These are phyloP conservation scores for Mortierella hygrophila DNA, from an alignment of 192 early-diverging fungal species.

Conservation along the genomic window DNA sequence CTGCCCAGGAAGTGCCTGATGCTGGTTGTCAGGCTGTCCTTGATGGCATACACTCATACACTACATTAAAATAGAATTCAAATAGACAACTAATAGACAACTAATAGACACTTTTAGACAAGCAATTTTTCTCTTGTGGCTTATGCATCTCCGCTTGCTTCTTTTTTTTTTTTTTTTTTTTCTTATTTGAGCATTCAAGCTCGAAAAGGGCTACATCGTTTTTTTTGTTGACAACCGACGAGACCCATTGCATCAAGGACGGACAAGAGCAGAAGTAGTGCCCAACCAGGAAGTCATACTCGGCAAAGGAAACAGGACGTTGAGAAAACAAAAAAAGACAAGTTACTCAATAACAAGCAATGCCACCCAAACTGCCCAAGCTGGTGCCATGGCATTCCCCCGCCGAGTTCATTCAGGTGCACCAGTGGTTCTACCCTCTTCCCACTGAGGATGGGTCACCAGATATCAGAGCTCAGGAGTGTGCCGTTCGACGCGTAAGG, in stretches of 20 bases:
- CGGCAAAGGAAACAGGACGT: too few relatives aligned
- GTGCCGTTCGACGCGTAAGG: constrained; percentile 47
- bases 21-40: too few relatives aligned
- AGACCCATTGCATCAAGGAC: background rate
- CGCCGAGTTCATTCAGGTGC: constrained; percentile 49
- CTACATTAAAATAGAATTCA: too few relatives aligned
- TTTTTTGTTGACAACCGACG: background rate
- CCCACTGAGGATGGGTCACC: constrained; percentile 34
- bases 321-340: too few relatives aligned
- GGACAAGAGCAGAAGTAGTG: background rate
- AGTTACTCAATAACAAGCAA: background rate
- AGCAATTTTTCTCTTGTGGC: background rate
- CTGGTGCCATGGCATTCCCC: constrained; percentile 56
- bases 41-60: too few relatives aligned
- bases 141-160: background rate
- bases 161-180: constrained; percentile 5
- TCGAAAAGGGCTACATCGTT: too few relatives aligned
- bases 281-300: too few relatives aligned
- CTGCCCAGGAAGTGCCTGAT: too few relatives aligned
- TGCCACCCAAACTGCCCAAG: constrained; percentile 53
- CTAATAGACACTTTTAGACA: background rate
- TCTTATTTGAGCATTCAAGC: background rate
- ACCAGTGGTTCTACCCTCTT: constrained; percentile 44
- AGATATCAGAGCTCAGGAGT: constrained; percentile 45
- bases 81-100: background rate